phyloP scores from a whole-genome alignment of 345 rosid genomes.

The Eucalyptus leucophloia region DNA sequence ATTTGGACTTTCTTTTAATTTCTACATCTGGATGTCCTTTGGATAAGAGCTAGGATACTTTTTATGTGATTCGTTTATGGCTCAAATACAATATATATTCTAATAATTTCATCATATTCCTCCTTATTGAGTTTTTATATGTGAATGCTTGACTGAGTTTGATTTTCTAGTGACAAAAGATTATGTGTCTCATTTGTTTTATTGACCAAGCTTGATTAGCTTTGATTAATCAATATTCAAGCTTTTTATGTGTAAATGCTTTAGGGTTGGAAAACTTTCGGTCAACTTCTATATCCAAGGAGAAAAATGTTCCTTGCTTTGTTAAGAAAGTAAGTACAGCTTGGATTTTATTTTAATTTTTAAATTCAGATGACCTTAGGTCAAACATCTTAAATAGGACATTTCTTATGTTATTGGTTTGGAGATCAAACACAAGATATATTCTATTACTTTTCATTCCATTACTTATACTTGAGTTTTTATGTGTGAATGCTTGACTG shows the following conservation, averaged over 20 bases:
- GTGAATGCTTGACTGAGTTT: neutral
- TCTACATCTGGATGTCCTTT: neutral
- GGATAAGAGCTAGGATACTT: rapidly evolving
- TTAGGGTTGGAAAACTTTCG: neutral
- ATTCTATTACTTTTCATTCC: neutral
- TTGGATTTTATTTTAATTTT: neutral
- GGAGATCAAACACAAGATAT: neutral
- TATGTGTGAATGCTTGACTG: neutral
- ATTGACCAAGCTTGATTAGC: neutral
- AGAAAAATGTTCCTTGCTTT: neutral
- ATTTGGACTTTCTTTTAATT: neutral
- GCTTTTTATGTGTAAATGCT: neutral
- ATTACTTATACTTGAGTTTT: neutral
- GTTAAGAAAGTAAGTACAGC: neutral
- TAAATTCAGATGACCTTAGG: neutral
- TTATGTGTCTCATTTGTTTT: neutral
- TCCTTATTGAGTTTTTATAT: neutral
- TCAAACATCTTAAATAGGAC: rapidly evolving
- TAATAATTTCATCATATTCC: rapidly evolving
- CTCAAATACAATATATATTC: rapidly evolving
- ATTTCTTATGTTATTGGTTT: neutral
- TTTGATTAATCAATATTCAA: neutral
- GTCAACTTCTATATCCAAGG: too few species aligned
- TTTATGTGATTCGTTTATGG: rapidly evolving
- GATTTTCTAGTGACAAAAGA: rapidly evolving